Base-by-base conservation (phyloP, 441 rosid genomes). In the Corymbia citriodora region DNA sequence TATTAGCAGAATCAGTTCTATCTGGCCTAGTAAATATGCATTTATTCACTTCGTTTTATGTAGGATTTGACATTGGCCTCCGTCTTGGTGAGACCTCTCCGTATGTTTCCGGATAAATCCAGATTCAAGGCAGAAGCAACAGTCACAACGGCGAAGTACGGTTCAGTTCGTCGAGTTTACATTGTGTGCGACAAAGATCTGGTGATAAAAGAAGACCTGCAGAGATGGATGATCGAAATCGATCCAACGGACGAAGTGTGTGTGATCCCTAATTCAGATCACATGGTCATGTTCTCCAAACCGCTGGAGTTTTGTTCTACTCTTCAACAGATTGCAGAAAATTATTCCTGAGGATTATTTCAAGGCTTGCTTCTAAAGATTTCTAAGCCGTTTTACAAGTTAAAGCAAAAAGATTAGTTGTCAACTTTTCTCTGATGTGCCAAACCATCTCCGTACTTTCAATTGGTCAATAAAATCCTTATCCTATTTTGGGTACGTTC, bases 281-380 rank as follows among this genome's bases (percentile, higher is more conserved):
- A 94, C 53, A 94, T 94, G 95, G 90, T 88, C 88, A 93, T 94
- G 94, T 86, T 93, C 74, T 92, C 94, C 6, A 94, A 91, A 45
- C 93, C 95, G 7, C 54, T 33, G 15, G 92, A 94, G 55, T 86
- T 92, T 11, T 92, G 88, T 81, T 86, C 81, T 65, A 88, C 53
- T 72, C 94, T 95, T 55, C 45, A 17, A 65, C 93, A 93, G 36
- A 88, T 90, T 40, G 95, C 90, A 10, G 36, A 88, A 19, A 92
- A 63, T 29, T 92, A 91, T 19, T 72, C 27, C 50, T 5, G 82
- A 72, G 82, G 27, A 72, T 36, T 33, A 3, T 8, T 55, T 55
- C 8, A 55, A 55, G 61, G 61, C 61, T 55, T 55, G 82, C 82
- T 72, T 36, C 49, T 36, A 72, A 19, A 18, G 49, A 18, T 72